Percentiles rank a stretch among this genome's conserved stretches.
These are phyloP conservation scores for Trypanosoma grayi DNA, from an alignment of 208 protist genomes.

Conservation along the genomic window DNA sequence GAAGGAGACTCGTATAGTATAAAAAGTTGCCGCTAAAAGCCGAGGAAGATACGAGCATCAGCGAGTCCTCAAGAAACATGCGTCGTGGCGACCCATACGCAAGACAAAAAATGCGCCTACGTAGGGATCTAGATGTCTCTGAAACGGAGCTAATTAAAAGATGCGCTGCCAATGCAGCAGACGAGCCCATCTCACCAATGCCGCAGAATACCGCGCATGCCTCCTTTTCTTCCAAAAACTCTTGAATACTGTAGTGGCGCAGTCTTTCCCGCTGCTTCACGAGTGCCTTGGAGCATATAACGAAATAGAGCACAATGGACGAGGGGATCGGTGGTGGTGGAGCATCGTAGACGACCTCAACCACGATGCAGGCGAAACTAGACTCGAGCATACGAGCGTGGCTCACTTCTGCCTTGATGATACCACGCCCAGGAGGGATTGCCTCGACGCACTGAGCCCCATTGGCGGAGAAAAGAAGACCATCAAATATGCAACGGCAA, in stretches of 20 bases:
- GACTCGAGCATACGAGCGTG: slow-evolving; percentile 29
- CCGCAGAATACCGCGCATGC: slow-evolving; percentile 55
- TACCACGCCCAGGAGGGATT: slow-evolving; percentile 6
- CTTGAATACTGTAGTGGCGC: slow-evolving; percentile 20
- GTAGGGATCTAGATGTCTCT: slow-evolving; percentile 6
- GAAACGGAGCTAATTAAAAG: slow-evolving; percentile 33
- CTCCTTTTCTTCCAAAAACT: slow-evolving; percentile 25
- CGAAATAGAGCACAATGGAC: slow-evolving; percentile 28
- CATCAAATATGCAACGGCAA: slow-evolving; percentile 51
- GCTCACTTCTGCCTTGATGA: slow-evolving; percentile 7
- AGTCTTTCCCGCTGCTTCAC: slow-evolving; percentile 25
- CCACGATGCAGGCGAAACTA: slow-evolving; percentile 26
- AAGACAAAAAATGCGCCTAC: slow-evolving; percentile 46
- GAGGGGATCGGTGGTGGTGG: slow-evolving; percentile 22
- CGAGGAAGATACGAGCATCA: slow-evolving; percentile 33
- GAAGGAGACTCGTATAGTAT: slow-evolving; percentile 26
- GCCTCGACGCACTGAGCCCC: slow-evolving; percentile 25
- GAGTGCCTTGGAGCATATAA: slow-evolving; percentile 23
- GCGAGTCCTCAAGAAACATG: slow-evolving; percentile 32
- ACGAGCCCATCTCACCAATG: slow-evolving; percentile 36
- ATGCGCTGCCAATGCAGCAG: slow-evolving; percentile 35
- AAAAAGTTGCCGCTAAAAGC: slow-evolving; percentile 47
- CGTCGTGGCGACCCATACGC: slow-evolving; percentile 43
- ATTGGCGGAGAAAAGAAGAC: slow-evolving; percentile 37
- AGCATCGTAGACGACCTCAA: slow-evolving; percentile 18